Conservation (phyloP, 139 green algal species). For the Chlamydomonas applanata region DNA sequence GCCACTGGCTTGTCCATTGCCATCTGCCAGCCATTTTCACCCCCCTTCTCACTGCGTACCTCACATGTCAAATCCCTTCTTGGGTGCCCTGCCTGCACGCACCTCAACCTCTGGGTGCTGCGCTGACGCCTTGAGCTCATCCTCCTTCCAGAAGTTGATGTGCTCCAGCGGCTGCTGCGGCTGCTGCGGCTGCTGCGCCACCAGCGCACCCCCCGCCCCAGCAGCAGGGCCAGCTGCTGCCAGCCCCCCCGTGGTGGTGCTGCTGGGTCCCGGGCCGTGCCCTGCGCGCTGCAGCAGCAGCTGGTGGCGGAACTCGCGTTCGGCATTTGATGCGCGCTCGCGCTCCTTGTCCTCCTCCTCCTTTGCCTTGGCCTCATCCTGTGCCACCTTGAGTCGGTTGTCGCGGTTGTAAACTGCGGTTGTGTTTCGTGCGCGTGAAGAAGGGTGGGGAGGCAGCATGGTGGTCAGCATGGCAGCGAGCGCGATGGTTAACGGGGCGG, state of each 20-base stretch:
- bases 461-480: background rate
- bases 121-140: constrained; percentile 27
- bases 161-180: constrained; percentile 37
- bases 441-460: background rate
- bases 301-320: constrained; percentile 52
- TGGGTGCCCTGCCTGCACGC: too few relatives aligned
- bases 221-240: background rate
- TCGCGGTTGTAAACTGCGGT: constrained; percentile 83
- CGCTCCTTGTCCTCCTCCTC: constrained; percentile 31
- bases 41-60: too few relatives aligned
- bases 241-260: background rate
- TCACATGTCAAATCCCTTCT: too few relatives aligned
- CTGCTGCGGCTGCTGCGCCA: background rate
- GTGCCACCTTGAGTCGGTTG: constrained; percentile 65
- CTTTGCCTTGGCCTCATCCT: constrained; percentile 50
- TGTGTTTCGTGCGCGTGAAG: background rate
- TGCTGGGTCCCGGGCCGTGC: background rate
- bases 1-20: too few relatives aligned
- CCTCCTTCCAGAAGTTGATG: constrained; percentile 63
- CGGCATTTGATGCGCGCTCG: constrained; percentile 40
- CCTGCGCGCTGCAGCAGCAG: constrained; percentile 51
- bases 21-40: too few relatives aligned
- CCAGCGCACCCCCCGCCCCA: background rate
- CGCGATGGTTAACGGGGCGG: too few relatives aligned
- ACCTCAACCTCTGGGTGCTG: constrained; percentile 59